phyloP scores from a whole-genome alignment of 768 basidiomycete genomes.

The Glaciozyma antarctica region DNA sequence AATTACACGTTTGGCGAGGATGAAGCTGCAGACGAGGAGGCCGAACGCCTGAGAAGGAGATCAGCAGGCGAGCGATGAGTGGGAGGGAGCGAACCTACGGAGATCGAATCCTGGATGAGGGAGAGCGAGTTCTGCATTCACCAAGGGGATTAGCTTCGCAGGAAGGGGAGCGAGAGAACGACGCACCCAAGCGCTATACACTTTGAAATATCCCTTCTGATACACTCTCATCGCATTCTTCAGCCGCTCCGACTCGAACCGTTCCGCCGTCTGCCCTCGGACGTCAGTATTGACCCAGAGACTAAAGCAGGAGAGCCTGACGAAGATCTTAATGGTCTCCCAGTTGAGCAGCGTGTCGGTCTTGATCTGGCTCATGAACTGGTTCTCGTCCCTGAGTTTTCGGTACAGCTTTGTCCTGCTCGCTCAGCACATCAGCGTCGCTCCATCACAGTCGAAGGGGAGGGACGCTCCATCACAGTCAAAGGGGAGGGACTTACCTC shows the following conservation, averaged over 20 bases:
- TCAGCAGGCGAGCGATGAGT: slow-evolving; percentile 51
- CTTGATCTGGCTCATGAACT: slow-evolving; percentile 27
- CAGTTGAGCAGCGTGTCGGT: slow-evolving; percentile 55
- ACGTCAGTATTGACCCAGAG: background rate
- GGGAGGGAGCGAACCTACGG: background rate
- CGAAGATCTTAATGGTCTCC: slow-evolving; percentile 72
- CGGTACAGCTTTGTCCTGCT: slow-evolving; percentile 21
- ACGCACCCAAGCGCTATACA: slow-evolving; percentile 36
- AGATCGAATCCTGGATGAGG: slow-evolving; percentile 18
- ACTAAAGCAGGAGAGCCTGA: background rate
- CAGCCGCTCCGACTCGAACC: slow-evolving; percentile 65
- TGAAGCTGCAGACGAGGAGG: slow-evolving; percentile 67
- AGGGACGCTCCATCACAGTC: too few relatives aligned
- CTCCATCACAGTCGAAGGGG: too few relatives aligned
- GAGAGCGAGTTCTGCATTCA: slow-evolving; percentile 13
- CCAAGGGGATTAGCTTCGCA: too few relatives aligned
- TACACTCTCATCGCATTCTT: slow-evolving; percentile 61
- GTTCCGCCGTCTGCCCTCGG: slow-evolving; percentile 52
- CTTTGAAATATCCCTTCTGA: slow-evolving; percentile 55
- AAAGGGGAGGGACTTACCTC: background rate
- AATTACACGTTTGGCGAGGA: slow-evolving; percentile 63
- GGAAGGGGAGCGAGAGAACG: too few relatives aligned
- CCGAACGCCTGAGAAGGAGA: slow-evolving; percentile 70
- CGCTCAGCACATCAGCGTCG: background rate
- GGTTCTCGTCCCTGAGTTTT: slow-evolving; percentile 19